Evolutionary conservation across 2,329 filamentous ascomycete genomes (phyloP), one percentile per base, ranked within the genome.

Genomic region (Sclerotinia borealis): DNA sequence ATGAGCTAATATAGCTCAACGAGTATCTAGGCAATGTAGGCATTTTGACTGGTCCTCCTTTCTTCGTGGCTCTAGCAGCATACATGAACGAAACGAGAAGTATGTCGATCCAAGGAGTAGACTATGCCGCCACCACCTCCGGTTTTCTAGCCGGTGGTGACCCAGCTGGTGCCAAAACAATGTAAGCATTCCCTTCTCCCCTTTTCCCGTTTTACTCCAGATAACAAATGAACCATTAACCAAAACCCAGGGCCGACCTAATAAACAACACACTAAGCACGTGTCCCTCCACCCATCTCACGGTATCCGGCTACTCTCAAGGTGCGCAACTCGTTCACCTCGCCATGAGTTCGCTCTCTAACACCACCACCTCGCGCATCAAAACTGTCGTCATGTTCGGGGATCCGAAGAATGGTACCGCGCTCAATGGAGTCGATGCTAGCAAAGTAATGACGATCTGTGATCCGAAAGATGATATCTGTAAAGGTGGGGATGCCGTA

Each of bases 81-180:
- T 68, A 72, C 13, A 72, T 75, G 66, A 74, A 83, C 65, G 79
- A 78, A 22, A 74, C 72, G 7, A 49, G 39, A 25, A 73, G 73
- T 47, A 77, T 79, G 58, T 70, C 79, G 3, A 77, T 83, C 13
- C 83, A 85, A 72, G 83, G 83, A 49, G 79, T 85, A 25, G 75
- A 80, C 37, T 85, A 85, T 68, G 73, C 78, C 0, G 83, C 83
- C 4, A 72, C 74, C 54, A 64, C 78, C 19, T 65, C 67, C 2
- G 81, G 81, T 0, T 82, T 81, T 66, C 70, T 81, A 5, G 73
- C 73, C 15, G 78, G 79, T 10, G 81, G 81, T 1, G 79, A 80
- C 63, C 66, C 68, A 6, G 71, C 60, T 4, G 81, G 81, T 7
- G 78, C 77, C 59, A 68, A 70, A 45, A 75, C 73, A 63, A 81